Evolutionary conservation across 768 basidiomycete genomes (phyloP).

Genomic region (Psilocybe azurescens): DNA sequence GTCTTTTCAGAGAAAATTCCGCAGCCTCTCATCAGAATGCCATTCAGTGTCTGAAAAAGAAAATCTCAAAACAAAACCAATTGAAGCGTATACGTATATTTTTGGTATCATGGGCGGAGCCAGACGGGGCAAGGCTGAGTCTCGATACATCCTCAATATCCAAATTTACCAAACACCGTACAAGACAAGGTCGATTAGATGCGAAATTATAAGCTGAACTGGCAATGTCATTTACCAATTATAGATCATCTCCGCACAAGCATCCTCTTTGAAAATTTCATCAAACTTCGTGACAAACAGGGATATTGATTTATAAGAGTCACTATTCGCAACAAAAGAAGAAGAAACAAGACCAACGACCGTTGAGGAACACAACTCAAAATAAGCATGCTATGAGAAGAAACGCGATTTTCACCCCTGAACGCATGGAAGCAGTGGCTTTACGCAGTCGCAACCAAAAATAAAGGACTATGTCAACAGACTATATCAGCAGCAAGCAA

Average conservation of each 20-base stretch:
- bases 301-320: slow-evolving; percentile 3
- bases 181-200: not conserved
- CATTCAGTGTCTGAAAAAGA: slow-evolving; percentile 2
- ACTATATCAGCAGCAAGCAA: not conserved
- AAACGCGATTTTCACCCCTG: slow-evolving; percentile 10
- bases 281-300: slow-evolving; percentile 5
- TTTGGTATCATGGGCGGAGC: not conserved
- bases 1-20: slow-evolving; percentile 5
- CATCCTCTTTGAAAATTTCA: not conserved
- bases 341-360: not conserved
- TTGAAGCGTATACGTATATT: not conserved
- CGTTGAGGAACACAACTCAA: slow-evolving; percentile 8
- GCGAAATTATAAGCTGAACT: slow-evolving; percentile 5
- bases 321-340: slow-evolving; percentile 2
- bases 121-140: not conserved
- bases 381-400: slow-evolving; percentile 18
- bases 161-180: not conserved
- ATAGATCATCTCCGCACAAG: not conserved
- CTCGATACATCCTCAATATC: not conserved
- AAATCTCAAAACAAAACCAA: not conserved
- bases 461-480: not conserved
- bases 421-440: slow-evolving; percentile 14
- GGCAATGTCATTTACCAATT: not conserved
- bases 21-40: slow-evolving; percentile 7
- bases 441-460: slow-evolving; percentile 12